Conservation (phyloP, 2,329 filamentous ascomycete species). For the Huntiella omanensis region DNA sequence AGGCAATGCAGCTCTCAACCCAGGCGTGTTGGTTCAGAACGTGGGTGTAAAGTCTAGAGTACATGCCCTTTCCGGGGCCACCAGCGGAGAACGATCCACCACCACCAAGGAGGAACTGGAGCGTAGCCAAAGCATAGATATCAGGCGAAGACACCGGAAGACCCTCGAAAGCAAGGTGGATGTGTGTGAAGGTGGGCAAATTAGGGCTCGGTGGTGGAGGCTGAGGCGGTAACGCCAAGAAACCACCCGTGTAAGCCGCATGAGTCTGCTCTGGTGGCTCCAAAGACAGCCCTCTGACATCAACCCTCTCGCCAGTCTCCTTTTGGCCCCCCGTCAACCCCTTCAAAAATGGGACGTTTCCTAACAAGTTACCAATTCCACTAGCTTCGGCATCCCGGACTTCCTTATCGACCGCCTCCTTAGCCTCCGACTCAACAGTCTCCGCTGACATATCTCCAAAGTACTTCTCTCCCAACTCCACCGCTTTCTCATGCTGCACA, state of each 20-base stretch:
- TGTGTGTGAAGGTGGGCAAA: conserved; percentile 68
- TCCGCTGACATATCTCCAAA: conserved; percentile 71
- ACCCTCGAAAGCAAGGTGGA: conserved; percentile 90
- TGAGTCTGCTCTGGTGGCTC: conserved; percentile 49
- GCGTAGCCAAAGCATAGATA: conserved; percentile 87
- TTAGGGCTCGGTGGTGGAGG: conserved; percentile 61
- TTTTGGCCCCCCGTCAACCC: conserved; percentile 62
- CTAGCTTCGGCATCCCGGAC: conserved; percentile 29
- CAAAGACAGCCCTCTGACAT: conserved; percentile 13
- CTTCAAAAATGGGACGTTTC: conserved; percentile 78
- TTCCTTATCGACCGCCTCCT: conserved; percentile 26
- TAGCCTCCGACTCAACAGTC: conserved; percentile 13
- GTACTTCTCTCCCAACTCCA: conserved; percentile 60
- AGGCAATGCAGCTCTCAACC: conserved; percentile 89
- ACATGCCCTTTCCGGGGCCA: conserved; percentile 97
- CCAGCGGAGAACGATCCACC: conserved; percentile 94
- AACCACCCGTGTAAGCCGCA: conserved; percentile 66
- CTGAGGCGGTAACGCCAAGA: conserved; percentile 65
- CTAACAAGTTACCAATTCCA: conserved; percentile 43
- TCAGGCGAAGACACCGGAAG: conserved; percentile 77
- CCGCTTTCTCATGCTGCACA: conserved; percentile 62
- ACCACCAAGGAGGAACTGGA: conserved; percentile 88
- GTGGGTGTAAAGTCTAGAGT: conserved; percentile 91
- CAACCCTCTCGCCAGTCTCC: conserved; percentile 21
- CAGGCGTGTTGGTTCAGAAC: conserved; percentile 94